These are phyloP conservation scores for Chlorella ohadii DNA, from an alignment of 139 green algal species.

Conservation along the genomic window DNA sequence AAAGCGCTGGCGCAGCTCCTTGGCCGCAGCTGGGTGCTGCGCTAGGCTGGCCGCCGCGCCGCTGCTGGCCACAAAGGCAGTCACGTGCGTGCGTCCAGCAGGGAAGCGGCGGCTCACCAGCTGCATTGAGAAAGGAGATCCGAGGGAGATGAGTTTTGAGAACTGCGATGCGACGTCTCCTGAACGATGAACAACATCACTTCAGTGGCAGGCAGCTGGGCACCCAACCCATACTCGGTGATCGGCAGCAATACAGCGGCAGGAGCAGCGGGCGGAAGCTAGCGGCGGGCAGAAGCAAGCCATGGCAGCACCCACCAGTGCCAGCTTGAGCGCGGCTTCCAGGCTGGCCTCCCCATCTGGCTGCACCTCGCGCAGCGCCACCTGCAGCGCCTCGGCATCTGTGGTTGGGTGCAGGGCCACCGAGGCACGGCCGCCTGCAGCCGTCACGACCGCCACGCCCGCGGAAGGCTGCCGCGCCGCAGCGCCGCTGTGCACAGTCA, in stretches of 20 bases:
- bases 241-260: too few relatives aligned
- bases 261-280: too few relatives aligned
- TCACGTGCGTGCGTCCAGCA: constrained; percentile 18
- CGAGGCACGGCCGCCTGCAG: background rate
- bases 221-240: too few relatives aligned
- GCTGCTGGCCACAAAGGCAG: constrained; percentile 18
- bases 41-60: constrained; percentile 4
- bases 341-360: background rate
- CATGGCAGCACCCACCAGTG: constrained; percentile 12
- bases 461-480: background rate
- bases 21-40: background rate
- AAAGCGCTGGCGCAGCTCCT: constrained; percentile 7
- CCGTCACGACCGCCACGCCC: constrained; percentile 1
- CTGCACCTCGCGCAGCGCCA: constrained; percentile 7
- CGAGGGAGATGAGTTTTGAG: too few relatives aligned
- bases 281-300: too few relatives aligned
- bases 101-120: constrained; percentile 21
- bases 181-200: too few relatives aligned
- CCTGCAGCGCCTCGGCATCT: background rate
- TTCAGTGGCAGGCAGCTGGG: too few relatives aligned
- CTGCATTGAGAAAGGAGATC: background rate
- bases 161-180: too few relatives aligned
- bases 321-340: constrained; percentile 24
- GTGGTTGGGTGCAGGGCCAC: constrained; percentile 15
- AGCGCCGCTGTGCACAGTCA: background rate